Percentiles rank a stretch among this genome's conserved stretches.
Evolutionary conservation across 176 grass and related monocot genomes (phyloP).

Genomic region (Oryza glaberrima): DNA sequence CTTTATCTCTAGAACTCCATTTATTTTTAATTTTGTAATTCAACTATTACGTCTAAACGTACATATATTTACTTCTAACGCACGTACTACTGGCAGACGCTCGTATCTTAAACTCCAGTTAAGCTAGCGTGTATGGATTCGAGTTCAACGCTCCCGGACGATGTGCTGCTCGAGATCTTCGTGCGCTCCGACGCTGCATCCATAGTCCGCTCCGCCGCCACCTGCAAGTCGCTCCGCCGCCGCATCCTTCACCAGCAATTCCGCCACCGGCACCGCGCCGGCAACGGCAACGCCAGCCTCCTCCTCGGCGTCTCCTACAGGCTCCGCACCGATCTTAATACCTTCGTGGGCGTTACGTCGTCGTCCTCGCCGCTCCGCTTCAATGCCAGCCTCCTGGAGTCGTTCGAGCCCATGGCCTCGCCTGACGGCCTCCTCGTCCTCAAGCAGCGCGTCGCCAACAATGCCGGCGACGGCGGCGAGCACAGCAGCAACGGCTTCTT

Average conservation of each 20-base stretch:
- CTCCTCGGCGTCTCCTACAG: constrained; percentile 23
- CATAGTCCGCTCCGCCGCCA: constrained; percentile 13
- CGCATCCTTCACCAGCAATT: constrained; percentile 20
- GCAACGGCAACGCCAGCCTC: not conserved
- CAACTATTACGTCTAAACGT: too few relatives aligned
- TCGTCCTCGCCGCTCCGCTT: not conserved
- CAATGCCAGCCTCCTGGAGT: not conserved
- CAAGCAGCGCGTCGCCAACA: too few relatives aligned
- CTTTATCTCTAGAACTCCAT: too few relatives aligned
- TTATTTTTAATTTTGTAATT: too few relatives aligned
- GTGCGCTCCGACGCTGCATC: not conserved
- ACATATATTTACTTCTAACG: too few relatives aligned
- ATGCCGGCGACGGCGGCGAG: too few relatives aligned
- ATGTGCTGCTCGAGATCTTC: not conserved
- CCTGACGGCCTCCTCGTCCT: constrained; percentile 1
- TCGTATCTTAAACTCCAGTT: too few relatives aligned
- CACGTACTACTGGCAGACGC: too few relatives aligned
- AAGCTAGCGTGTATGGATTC: too few relatives aligned
- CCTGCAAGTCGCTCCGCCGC: constrained; percentile 24
- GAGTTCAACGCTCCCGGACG: not conserved
- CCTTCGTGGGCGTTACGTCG: not conserved
- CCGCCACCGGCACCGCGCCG: not conserved
- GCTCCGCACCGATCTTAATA: not conserved
- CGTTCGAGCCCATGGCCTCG: not conserved
- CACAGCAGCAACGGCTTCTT: too few relatives aligned